Evolutionary conservation across 2,329 filamentous ascomycete species (phyloP).

Genomic region (Beauveria scarabaeidicola): DNA sequence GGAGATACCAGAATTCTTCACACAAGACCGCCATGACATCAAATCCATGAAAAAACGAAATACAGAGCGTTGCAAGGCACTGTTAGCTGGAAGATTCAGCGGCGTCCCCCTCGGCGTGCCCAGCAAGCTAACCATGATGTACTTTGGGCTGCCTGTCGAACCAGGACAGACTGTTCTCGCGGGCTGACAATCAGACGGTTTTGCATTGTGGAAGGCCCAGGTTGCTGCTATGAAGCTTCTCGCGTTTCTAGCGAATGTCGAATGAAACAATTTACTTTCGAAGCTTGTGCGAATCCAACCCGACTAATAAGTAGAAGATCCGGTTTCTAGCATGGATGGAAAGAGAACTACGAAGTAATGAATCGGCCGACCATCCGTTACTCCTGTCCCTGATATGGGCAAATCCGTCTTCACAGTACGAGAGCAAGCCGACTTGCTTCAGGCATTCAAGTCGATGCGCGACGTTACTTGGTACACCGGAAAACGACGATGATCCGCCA

Average conservation of each 20-base stretch:
- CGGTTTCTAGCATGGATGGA: no score
- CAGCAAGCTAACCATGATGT: conserved; percentile 37
- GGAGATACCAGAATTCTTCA: conserved; percentile 25
- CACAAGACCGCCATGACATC: conserved; percentile 20
- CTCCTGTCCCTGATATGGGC: conserved; percentile 15
- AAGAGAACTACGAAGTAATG: no score
- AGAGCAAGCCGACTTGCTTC: conserved; percentile 30
- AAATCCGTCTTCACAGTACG: conserved; percentile 32
- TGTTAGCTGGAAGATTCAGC: conserved; percentile 25
- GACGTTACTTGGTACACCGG: conserved; percentile 13
- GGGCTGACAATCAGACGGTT: conserved; percentile 6
- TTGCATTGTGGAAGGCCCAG: neutral
- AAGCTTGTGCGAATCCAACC: neutral
- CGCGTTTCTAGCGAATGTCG: neutral
- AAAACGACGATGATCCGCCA: neutral
- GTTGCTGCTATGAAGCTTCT: neutral
- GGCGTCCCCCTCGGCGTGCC: conserved; percentile 21
- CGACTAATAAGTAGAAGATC: neutral
- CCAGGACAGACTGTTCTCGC: conserved; percentile 23
- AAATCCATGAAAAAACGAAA: conserved; percentile 24
- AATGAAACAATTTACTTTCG: neutral
- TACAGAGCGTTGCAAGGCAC: conserved; percentile 20
- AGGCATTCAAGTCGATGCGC: neutral
- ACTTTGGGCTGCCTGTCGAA: conserved; percentile 38
- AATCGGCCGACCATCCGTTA: no score